Base-by-base conservation (phyloP, 2,329 filamentous ascomycete species). In the Aureobasidium sp. region DNA sequence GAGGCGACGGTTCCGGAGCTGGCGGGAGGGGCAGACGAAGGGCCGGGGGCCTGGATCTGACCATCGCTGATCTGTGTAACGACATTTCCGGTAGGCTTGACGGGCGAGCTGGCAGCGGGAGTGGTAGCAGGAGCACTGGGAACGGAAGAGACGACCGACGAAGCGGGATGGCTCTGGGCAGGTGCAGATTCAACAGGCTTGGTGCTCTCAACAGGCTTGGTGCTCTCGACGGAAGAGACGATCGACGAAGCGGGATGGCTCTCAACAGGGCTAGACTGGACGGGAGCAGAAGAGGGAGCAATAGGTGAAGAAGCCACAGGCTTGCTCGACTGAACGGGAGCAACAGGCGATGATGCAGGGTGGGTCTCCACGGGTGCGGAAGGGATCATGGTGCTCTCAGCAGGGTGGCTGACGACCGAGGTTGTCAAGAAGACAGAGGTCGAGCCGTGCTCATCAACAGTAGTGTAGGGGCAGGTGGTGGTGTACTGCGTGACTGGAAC, bases 341-440 rank as follows among this genome's bases (percentile, higher is more conserved):
- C 45, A 47, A 50, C 21, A 19, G 31, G 47, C 47, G 58, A 45
- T 2, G 58, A 46, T 11, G 47, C 45, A 9, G 29, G 51, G n/a
- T 45, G 59, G 23, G 35, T 23, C 25, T 23, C 25, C 8, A 27
- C 53, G 7, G 53, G 40, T 23, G 27, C 38, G 9, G 38, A 43
- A 40, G 50, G 17, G n/a, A 29, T 2, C 2, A 33, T 35, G 15
- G 33, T 49, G 50, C 50, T 42, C 33, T 54, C 33, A 7, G 29
- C 40, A 19, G 37, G 57, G 45, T 40, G 17, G 38, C 37, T 47
- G n/a, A 64, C 29, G 27, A 61, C 66, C 58, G 74, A 77, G 50
- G 76, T 77, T 1, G 78, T 77, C 15, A 73, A 76, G 64, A 76
- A 79, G 6, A 73, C 75, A 4, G 71, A 70, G 2, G 73, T 72